phyloP scores from a whole-genome alignment of 1,139 yeast genomes.

The Debaryomyces fabryi region DNA sequence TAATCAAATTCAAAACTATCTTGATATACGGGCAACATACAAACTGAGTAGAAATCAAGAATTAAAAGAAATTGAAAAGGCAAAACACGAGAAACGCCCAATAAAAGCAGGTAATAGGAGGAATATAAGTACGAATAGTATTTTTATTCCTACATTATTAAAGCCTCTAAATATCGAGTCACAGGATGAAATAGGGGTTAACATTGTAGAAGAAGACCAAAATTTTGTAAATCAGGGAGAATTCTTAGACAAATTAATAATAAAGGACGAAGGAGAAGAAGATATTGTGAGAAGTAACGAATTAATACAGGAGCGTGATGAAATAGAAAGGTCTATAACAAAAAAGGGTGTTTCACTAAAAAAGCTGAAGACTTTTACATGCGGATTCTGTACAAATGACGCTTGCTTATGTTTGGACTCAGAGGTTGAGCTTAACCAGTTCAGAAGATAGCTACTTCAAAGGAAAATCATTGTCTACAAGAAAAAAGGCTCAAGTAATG shows the following conservation, averaged over 20 bases:
- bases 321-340: not conserved
- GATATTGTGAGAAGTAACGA: constrained; percentile 9
- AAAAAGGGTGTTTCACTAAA: not conserved
- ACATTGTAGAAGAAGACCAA: constrained; percentile 10
- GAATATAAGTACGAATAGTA: not conserved
- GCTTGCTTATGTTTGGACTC: constrained; percentile 48
- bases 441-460: constrained; percentile 3
- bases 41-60: constrained; percentile 23
- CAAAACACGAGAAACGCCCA: constrained; percentile 11
- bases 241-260: constrained; percentile 15
- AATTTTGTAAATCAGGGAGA: constrained; percentile 7
- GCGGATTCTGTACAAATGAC: constrained; percentile 48
- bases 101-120: constrained; percentile 4
- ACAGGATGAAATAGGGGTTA: constrained; percentile 1
- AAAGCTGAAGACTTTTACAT: constrained; percentile 18
- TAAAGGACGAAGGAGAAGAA: constrained; percentile 11
- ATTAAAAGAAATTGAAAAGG: constrained; percentile 15
- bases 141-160: constrained; percentile 23
- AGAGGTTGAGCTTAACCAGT: constrained; percentile 18
- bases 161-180: constrained; percentile 20
- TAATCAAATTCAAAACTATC: constrained; percentile 39
- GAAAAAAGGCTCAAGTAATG: no score
- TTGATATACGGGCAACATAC: constrained; percentile 32
- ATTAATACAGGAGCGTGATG: constrained; percentile 2
- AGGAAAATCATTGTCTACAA: no score